Conservation (phyloP, 192 early-diverging fungal genomes). For the Umbelopsis ramanniana region DNA sequence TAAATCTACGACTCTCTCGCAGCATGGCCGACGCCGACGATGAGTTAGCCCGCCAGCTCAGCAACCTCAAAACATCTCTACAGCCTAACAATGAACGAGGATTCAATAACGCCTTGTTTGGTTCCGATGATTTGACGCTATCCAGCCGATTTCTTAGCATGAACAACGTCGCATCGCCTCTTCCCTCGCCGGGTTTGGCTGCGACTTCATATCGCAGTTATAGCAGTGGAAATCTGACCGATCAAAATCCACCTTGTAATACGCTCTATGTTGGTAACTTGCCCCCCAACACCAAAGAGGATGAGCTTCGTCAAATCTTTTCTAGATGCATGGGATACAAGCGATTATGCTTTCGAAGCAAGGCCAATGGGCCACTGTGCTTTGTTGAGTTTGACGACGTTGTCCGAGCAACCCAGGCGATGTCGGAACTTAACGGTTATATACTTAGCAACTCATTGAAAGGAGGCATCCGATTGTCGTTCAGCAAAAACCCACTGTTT, state of each 20-base stretch:
- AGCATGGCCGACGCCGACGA: conserved; percentile 29
- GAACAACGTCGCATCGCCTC: conserved; percentile 42
- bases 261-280: conserved; percentile 99
- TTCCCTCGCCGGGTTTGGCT: conserved; percentile 36
- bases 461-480: conserved; percentile 94
- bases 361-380: conserved; percentile 96
- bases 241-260: conserved; percentile 99
- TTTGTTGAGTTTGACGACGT: conserved; percentile 99
- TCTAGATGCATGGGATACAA: conserved; percentile 84
- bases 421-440: conserved; percentile 86
- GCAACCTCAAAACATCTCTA: conserved; percentile 53
- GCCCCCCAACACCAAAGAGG: conserved; percentile 85
- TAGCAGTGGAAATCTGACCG: conserved; percentile 62
- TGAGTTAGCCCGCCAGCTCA: conserved; percentile 37
- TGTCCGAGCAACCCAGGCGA: conserved; percentile 85
- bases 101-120: conserved; percentile 50
- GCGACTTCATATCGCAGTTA: conserved; percentile 46
- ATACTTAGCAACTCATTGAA: conserved; percentile 84
- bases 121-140: conserved; percentile 44
- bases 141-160: conserved; percentile 47
- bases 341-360: conserved; percentile 84
- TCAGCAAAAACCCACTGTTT: conserved; percentile 92
- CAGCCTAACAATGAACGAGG: conserved; percentile 49
- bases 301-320: conserved; percentile 88
- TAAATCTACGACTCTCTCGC: conserved; percentile 1